These are phyloP conservation scores for Hypoxylon sp. DNA, from an alignment of 2,329 filamentous ascomycete species.

Conservation along the genomic window DNA sequence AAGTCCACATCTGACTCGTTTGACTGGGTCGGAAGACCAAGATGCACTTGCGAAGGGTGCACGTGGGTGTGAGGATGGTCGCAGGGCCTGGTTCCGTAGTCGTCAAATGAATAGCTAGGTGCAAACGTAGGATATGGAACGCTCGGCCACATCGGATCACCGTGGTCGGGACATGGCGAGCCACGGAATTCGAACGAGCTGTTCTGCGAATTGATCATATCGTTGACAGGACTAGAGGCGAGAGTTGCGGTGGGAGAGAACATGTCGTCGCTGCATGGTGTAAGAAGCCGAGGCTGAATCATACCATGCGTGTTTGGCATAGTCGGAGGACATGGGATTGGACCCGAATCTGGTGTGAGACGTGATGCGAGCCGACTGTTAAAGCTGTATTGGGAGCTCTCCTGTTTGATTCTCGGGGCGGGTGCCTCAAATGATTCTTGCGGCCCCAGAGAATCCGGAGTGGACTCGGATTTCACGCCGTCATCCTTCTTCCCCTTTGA, in stretches of 20 bases:
- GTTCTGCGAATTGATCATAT: slow-evolving; percentile 52
- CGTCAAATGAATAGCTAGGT: slow-evolving; percentile 59
- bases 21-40: slow-evolving; percentile 48
- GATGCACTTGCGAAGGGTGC: slow-evolving; percentile 48
- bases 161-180: slow-evolving; percentile 52
- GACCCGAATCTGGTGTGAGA: slow-evolving; percentile 50
- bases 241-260: slow-evolving; percentile 53
- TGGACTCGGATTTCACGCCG: slow-evolving; percentile 59
- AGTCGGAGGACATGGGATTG: slow-evolving; percentile 50
- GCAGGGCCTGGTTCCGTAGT: slow-evolving; percentile 54
- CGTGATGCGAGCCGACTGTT: slow-evolving; percentile 49
- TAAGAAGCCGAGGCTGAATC: slow-evolving; percentile 61
- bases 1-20: slow-evolving; percentile 51
- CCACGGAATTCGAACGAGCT: slow-evolving; percentile 52
- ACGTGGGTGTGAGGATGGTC: slow-evolving; percentile 54
- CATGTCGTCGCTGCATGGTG: slow-evolving; percentile 68
- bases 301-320: slow-evolving; percentile 51
- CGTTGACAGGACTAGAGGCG: slow-evolving; percentile 54
- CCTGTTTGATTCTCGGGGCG: slow-evolving; percentile 58
- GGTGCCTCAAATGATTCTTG: slow-evolving; percentile 45
- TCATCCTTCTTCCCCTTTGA: slow-evolving; percentile 58
- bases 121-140: slow-evolving; percentile 60
- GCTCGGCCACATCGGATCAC: slow-evolving; percentile 51
- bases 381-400: slow-evolving; percentile 54
- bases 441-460: slow-evolving; percentile 42